Evolutionary conservation across 306 rosid species (phyloP), one percentile per base, ranked within the genome.

Genomic region (Quillaja saponaria): DNA sequence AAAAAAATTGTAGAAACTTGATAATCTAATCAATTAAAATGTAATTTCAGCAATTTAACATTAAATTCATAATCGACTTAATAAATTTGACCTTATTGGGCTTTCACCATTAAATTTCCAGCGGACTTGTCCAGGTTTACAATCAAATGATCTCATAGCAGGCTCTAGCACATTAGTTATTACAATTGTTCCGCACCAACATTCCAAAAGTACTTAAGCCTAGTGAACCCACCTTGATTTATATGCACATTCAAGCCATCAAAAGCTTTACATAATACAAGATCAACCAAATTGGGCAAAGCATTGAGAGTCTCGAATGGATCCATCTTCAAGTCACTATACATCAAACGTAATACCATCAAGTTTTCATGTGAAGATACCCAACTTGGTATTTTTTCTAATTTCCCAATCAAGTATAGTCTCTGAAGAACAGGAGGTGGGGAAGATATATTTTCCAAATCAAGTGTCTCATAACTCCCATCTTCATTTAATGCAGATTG

Each of bases 381-480:
- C 85, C 80, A 76, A 17, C 40, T 48, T 0, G 80, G 85, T 21
- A 76, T 35, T 16, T 38, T 50, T 1, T 72, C 77, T 10, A 80
- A 10, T 2, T 46, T 60, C 18, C 85, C 82, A 48, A 46, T 17
- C 66, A 81, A 51, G 55, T 28, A n/a, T n/a, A n/a, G 69, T 12
- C 73, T 68, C 64, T 79, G 61, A 28, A 64, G 69, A 46, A 78
- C 76, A 41, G 13, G 61, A 0, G 82, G 85, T 31, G 76, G 47
- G 12, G 31, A 38, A 6, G 61, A 53, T 31, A 80, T 20, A 52
- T 61, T 45, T 10, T 53, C 70, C 21, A 80, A 58, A 9, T 80
- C 63, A 4, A 80, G 58, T 14, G 55, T 13, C 21, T n/a, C 74
- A n/a, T n/a, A n/a, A n/a, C n/a, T n/a, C n/a, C n/a, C n/a, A n/a